Conservation (phyloP, 768 basidiomycete species). For the Strobilomyces echinocephalus region DNA sequence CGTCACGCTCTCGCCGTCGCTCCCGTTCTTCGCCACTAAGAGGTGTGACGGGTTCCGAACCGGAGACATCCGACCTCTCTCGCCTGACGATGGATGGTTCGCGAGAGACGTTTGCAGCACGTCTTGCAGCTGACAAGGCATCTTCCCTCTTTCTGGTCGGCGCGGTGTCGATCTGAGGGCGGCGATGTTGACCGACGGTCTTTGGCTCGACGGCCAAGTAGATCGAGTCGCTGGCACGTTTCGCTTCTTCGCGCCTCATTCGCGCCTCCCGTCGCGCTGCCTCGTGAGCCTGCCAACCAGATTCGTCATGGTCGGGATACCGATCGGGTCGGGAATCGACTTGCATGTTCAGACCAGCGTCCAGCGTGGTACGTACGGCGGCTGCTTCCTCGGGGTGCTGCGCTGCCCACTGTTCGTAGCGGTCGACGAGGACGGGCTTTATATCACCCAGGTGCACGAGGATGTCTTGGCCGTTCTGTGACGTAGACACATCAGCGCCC, state of each 20-base stretch:
- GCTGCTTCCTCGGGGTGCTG: slow-evolving; percentile 38
- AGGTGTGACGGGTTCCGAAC: slow-evolving; percentile 26
- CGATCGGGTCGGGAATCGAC: slow-evolving; percentile 25
- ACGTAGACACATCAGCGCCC: slow-evolving; percentile 15
- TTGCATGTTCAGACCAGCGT: slow-evolving; percentile 18
- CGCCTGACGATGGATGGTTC: slow-evolving; percentile 23
- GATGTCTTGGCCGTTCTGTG: slow-evolving; percentile 72
- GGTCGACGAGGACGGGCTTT: slow-evolving; percentile 58
- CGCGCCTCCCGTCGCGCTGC: slow-evolving; percentile 30
- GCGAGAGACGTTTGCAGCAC: slow-evolving; percentile 21
- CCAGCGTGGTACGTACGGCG: slow-evolving; percentile 18
- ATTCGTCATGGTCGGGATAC: slow-evolving; percentile 28
- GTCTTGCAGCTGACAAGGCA: slow-evolving; percentile 21
- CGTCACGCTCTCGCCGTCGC: slow-evolving; percentile 26
- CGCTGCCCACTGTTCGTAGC: slow-evolving; percentile 57
- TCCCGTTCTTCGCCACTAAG: slow-evolving; percentile 24
- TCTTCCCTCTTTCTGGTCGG: slow-evolving; percentile 31
- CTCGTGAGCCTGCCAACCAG: slow-evolving; percentile 31
- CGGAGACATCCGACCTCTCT: slow-evolving; percentile 19
- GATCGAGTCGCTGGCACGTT: slow-evolving; percentile 33
- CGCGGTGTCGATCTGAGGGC: slow-evolving; percentile 28
- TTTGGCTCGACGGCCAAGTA: slow-evolving; percentile 25
- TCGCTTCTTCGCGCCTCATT: slow-evolving; percentile 29
- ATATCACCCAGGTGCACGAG: slow-evolving; percentile 60
- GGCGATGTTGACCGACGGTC: slow-evolving; percentile 15